A percentile compares a stretch with the other conserved stretches of the same genome.
These are phyloP conservation scores for Ophiosphaerella narmari DNA, from an alignment of 2,329 filamentous ascomycete species.

Conservation along the genomic window DNA sequence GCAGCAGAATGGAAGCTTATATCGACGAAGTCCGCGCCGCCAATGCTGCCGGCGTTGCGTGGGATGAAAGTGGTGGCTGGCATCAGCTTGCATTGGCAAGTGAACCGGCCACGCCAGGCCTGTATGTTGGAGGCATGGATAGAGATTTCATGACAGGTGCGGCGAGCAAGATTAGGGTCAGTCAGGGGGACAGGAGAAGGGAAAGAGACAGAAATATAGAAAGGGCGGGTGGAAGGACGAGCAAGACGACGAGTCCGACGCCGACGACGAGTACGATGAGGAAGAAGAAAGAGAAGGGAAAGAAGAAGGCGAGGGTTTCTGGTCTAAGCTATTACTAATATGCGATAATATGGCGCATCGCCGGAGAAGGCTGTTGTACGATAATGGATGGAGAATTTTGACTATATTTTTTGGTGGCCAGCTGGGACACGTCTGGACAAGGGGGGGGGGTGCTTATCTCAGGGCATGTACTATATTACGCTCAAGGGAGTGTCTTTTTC, in stretches of 20 bases:
- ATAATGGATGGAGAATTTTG: not conserved
- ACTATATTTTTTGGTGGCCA: not conserved
- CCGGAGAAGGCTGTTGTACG: conserved; percentile 2
- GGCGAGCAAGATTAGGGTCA: conserved; percentile 17
- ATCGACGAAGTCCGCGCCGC: conserved; percentile 34
- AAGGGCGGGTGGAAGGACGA: conserved; percentile 8
- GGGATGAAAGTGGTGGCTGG: conserved; percentile 34
- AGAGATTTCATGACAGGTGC: conserved; percentile 24
- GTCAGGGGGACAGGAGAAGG: conserved; percentile 11
- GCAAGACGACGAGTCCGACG: conserved; percentile 20
- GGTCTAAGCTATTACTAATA: conserved; percentile 37
- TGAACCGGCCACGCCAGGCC: conserved; percentile 22
- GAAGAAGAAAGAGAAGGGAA: conserved; percentile 28
- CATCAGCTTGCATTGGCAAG: conserved; percentile 21
- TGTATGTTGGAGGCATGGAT: conserved; percentile 18
- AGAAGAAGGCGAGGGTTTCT: conserved; percentile 31
- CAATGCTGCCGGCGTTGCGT: conserved; percentile 28
- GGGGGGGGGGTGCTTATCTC: too few relatives aligned
- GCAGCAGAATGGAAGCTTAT: conserved; percentile 33
- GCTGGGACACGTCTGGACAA: not conserved
- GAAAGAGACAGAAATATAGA: conserved; percentile 11
- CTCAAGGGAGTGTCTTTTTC: too few relatives aligned
- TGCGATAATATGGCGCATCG: not conserved
- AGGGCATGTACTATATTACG: too few relatives aligned
- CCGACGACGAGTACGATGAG: conserved; percentile 18